A percentile compares a stretch with the other conserved stretches of the same genome.
Evolutionary conservation across 441 rosid genomes (phyloP).

Genomic region (Metrosideros polymorpha): DNA sequence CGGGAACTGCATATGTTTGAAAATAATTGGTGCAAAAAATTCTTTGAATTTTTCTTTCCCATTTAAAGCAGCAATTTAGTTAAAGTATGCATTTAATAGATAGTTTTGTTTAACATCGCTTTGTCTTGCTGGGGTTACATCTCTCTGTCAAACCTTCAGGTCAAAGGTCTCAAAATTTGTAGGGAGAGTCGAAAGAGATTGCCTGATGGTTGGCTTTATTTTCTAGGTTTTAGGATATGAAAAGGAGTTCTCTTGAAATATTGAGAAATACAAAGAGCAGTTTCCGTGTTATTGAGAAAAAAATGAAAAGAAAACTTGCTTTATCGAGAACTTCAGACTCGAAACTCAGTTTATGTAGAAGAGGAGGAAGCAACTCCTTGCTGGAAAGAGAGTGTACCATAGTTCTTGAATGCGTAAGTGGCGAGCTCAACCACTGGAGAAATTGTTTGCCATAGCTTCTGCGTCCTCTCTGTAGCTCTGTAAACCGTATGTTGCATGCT

Average conservation of each 20-base stretch:
- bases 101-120: neutral
- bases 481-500: neutral
- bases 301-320: neutral
- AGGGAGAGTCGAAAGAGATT: neutral
- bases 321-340: neutral
- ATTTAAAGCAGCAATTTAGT: neutral
- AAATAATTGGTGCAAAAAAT: neutral
- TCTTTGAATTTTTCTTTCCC: neutral
- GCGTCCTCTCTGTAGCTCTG: neutral
- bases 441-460: neutral
- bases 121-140: neutral
- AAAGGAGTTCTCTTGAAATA: neutral
- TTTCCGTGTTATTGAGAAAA: neutral
- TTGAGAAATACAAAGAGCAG: neutral
- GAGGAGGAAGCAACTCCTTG: neutral
- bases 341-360: neutral
- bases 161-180: neutral
- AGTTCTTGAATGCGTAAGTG: neutral
- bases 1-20: neutral
- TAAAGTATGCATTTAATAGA: neutral
- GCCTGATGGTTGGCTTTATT: neutral
- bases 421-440: neutral
- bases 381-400: neutral
- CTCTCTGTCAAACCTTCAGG: neutral
- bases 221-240: fast-evolving